Evolutionary conservation across 768 basidiomycete species (phyloP).

Genomic region (Pleurotus cornucopiae): DNA sequence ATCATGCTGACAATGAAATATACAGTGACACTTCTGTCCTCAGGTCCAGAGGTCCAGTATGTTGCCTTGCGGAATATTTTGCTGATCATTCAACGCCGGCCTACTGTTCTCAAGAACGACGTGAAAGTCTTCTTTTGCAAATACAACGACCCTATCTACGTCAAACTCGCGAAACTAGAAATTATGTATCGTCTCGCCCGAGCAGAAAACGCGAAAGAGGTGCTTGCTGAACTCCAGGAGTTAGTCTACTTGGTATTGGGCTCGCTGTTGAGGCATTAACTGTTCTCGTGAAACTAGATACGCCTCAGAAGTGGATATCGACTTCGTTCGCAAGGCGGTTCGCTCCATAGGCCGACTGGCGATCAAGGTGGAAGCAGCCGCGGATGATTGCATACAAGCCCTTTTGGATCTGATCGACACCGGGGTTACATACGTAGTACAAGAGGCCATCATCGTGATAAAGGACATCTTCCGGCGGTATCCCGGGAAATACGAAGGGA

Average conservation of each 20-base stretch:
- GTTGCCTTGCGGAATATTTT: conserved; percentile 95
- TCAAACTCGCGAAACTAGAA: conserved; percentile 96
- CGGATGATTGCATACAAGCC: conserved; percentile 86
- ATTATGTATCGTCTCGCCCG: conserved; percentile 98
- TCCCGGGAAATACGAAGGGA: conserved; percentile 93
- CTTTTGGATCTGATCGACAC: conserved; percentile 86
- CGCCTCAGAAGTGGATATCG: conserved; percentile 96
- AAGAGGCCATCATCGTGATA: conserved; percentile 95
- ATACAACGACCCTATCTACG: conserved; percentile 99
- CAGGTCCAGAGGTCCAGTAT: conserved; percentile 98
- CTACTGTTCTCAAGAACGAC: conserved; percentile 90
- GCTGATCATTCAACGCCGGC: conserved; percentile 93
- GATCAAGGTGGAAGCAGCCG: conserved; percentile 89
- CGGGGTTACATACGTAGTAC: conserved; percentile 93
- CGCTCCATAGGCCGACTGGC: conserved; percentile 96
- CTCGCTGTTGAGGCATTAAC: not conserved
- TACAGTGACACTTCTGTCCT: conserved; percentile 89
- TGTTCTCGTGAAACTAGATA: conserved; percentile 49
- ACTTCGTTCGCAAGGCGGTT: conserved; percentile 97
- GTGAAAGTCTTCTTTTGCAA: conserved; percentile 99
- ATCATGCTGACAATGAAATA: not conserved
- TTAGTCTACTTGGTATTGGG: conserved; percentile 29
- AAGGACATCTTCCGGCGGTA: conserved; percentile 98
- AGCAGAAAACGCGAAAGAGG: conserved; percentile 91
- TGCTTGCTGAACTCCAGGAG: conserved; percentile 94